Evolutionary conservation across 1,139 yeast species (phyloP), one percentile per base, ranked within the genome.

Genomic region (Suhomyces taliae): DNA sequence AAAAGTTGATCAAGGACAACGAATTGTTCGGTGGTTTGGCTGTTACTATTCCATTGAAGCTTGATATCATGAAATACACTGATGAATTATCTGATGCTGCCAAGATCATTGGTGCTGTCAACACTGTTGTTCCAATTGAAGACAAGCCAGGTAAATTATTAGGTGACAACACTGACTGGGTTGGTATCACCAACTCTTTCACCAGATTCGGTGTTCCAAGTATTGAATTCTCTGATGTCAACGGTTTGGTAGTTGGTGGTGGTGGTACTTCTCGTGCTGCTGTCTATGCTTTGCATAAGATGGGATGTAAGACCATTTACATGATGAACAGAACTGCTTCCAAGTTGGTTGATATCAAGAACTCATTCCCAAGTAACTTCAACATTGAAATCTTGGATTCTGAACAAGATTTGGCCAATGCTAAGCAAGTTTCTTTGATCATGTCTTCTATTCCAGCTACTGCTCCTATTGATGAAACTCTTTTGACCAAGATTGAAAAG

Each of bases 261-360:
- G 99, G 99, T 39, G 99, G 99, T 41, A 91, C 99, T 34, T 85
- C 97, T 0, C 81, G 97, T 61, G 97, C 99, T 37, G 99, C 98
- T 1, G 82, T 89, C 26, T 91, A 80, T 65, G 98, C 99, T 1
- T 76, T 93, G 58, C 81, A 84, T 59, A 65, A 81, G 53, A 71
- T 93, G 72, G 97, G 97, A 2, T 90, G 95, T 63, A 59, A 73
- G 36, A 81, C 76, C 55, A 87, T 93, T 51, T 90, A 84, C 70
- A 74, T 93, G 73, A 66, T 88, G 49, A 93, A 93, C 72, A 83
- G 99, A 62, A 90, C 97, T 0, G 65, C 72, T 2, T 67, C 83
- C 11, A 90, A 90, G 59, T 73, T 90, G 44, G 66, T 66, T 19
- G 85, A 78, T 4, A 72, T 91, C 56, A 79, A 79, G 53, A 65